Evolutionary conservation across 257 asterid genomes (phyloP).

Genomic region (Nicotiana undulata): DNA sequence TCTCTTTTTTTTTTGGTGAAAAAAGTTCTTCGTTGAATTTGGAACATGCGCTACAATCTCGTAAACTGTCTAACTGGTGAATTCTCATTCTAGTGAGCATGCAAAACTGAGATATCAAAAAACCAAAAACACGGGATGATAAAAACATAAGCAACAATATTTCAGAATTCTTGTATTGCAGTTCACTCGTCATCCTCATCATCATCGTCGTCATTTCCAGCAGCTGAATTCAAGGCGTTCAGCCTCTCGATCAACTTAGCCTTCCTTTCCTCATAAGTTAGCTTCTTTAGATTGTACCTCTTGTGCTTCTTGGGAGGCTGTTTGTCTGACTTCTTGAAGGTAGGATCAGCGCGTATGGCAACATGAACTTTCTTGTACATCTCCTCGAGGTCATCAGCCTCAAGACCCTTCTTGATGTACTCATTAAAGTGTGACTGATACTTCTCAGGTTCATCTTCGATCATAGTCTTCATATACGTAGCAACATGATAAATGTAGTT

Average conservation of each 20-base stretch:
- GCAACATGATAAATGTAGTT: conserved; percentile 69
- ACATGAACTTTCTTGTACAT: conserved; percentile 76
- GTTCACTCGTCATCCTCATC: conserved; percentile 12
- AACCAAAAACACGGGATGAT: background rate
- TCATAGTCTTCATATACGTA: conserved; percentile 71
- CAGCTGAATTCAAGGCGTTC: conserved; percentile 18
- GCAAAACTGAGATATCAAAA: conserved; percentile 2
- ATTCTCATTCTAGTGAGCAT: background rate
- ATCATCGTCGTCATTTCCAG: conserved; percentile 8
- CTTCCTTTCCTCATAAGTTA: conserved; percentile 16
- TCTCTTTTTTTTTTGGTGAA: no score
- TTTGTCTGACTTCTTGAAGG: conserved; percentile 33
- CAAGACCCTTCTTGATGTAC: conserved; percentile 48
- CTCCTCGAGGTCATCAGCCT: conserved; percentile 58
- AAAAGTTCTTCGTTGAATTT: no score
- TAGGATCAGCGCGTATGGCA: conserved; percentile 49
- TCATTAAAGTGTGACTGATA: conserved; percentile 55
- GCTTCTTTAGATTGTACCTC: conserved; percentile 27
- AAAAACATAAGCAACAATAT: background rate
- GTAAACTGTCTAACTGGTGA: background rate
- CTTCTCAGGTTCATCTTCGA: conserved; percentile 77
- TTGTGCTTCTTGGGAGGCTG: conserved; percentile 41
- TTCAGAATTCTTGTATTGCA: background rate
- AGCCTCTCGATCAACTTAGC: conserved; percentile 19
- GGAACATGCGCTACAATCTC: no score